phyloP scores from a whole-genome alignment of 176 grass and related monocot species.

The Cenchrus purpureus region DNA sequence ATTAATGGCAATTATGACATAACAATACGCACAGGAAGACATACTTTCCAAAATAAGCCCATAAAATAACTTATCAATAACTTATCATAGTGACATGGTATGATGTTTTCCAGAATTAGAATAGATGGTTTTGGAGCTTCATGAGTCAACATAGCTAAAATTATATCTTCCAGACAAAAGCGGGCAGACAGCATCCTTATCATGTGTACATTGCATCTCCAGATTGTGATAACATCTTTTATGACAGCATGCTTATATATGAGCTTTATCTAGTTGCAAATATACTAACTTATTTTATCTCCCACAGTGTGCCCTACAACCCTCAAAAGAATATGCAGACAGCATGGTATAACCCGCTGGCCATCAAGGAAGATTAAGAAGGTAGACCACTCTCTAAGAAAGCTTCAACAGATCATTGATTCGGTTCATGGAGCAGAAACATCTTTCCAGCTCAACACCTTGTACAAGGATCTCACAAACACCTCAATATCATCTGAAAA shows the following conservation, averaged over 20 bases:
- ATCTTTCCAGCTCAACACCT: slow-evolving; percentile 67
- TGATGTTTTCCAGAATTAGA: slow-evolving; percentile 39
- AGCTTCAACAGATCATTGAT: slow-evolving; percentile 87
- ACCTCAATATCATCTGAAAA: slow-evolving; percentile 61
- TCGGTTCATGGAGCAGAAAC: slow-evolving; percentile 91
- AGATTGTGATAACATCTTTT: slow-evolving; percentile 2
- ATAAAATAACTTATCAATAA: slow-evolving; percentile 33
- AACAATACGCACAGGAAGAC: not conserved
- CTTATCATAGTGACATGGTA: slow-evolving; percentile 23
- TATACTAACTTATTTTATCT: slow-evolving; percentile 33
- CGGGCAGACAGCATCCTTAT: slow-evolving; percentile 25
- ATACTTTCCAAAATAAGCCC: slow-evolving; percentile 2
- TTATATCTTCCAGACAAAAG: slow-evolving; percentile 21
- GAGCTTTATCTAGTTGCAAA: slow-evolving; percentile 21
- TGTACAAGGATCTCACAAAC: slow-evolving; percentile 83
- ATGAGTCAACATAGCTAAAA: slow-evolving; percentile 26
- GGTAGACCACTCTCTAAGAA: slow-evolving; percentile 93
- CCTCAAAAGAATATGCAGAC: slow-evolving; percentile 99
- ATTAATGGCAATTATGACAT: slow-evolving; percentile 10
- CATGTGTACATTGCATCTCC: slow-evolving; percentile 19
- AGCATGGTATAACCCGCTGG: slow-evolving; percentile 93
- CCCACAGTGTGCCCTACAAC: slow-evolving; percentile 89
- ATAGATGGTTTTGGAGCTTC: slow-evolving; percentile 11
- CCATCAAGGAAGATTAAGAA: slow-evolving; percentile 97
- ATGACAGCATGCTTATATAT: slow-evolving; percentile 15